Evolutionary conservation across 768 basidiomycete genomes (phyloP).

Genomic region (Pisolithus tinctorius): DNA sequence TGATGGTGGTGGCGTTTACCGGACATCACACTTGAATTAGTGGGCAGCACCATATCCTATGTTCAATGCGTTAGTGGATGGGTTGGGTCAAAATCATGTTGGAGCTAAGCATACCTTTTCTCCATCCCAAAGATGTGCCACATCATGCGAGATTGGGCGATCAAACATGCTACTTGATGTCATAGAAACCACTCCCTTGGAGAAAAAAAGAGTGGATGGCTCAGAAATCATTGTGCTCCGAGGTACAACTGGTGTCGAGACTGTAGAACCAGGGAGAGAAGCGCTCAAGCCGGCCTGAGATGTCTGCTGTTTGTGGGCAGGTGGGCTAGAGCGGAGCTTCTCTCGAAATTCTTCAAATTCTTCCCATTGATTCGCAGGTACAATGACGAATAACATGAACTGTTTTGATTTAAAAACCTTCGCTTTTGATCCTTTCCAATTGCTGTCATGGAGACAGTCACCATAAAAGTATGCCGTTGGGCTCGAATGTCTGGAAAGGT

Average conservation of each 20-base stretch:
- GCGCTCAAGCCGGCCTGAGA: too few species aligned
- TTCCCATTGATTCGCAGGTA: slow-evolving; percentile 4
- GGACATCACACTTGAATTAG: too few species aligned
- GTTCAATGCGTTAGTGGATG: too few species aligned
- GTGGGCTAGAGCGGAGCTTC: background rate
- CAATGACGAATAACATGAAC: slow-evolving; percentile 1
- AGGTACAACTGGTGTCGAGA: background rate
- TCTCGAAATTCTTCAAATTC: background rate
- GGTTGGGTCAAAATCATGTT: too few species aligned
- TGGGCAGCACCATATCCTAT: too few species aligned
- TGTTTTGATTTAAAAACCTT: slow-evolving; percentile 2
- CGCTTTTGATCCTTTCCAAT: background rate
- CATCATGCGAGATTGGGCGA: background rate
- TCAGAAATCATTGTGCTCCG: background rate
- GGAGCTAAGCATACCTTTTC: background rate
- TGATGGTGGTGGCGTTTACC: too few species aligned
- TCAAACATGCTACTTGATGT: background rate
- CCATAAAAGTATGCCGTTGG: slow-evolving; percentile 2
- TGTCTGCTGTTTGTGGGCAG: background rate
- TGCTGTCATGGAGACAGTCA: background rate
- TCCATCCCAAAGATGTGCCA: background rate
- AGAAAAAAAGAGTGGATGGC: background rate
- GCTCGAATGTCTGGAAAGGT: background rate
- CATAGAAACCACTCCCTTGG: background rate
- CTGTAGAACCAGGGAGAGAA: too few species aligned